Percentiles rank a stretch among this genome's conserved stretches.
Conservation (phyloP, 768 basidiomycete genomes). For the Kwoniella dendrophila region DNA sequence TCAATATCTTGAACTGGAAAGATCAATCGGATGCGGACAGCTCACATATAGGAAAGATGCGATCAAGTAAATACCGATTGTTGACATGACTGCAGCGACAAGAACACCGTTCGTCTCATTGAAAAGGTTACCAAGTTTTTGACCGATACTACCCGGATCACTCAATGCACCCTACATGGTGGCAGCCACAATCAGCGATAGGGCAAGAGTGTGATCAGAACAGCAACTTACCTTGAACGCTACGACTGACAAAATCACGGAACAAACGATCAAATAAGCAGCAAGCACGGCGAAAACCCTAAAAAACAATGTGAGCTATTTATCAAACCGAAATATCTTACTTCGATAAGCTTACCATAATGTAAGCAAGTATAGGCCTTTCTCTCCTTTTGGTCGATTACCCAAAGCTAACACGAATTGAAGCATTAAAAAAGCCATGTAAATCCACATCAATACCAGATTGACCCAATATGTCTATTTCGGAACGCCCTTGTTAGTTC, state of each 20-base stretch:
- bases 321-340: conserved; percentile 37
- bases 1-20: conserved; percentile 15
- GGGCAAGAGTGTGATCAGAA: conserved; percentile 52
- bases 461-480: conserved; percentile 87
- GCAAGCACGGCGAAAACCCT: conserved; percentile 84
- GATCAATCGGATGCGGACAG: conserved; percentile 79
- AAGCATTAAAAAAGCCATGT: conserved; percentile 78
- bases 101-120: conserved; percentile 75
- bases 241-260: conserved; percentile 41
- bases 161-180: conserved; percentile 41
- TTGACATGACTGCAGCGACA: conserved; percentile 85
- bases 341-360: conserved; percentile 58
- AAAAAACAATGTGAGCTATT: background rate
- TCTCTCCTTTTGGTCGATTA: conserved; percentile 82
- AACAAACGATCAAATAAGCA: conserved; percentile 67
- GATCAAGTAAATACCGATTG: conserved; percentile 80
- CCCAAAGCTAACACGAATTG: conserved; percentile 72
- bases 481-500: background rate
- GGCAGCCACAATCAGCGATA: background rate
- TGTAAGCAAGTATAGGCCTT: conserved; percentile 70
- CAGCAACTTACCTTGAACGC: conserved; percentile 63
- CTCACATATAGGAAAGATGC: conserved; percentile 51
- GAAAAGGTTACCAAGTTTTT: conserved; percentile 68
- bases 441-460: conserved; percentile 77
- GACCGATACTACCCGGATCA: conserved; percentile 36